A percentile compares a stretch with the other conserved stretches of the same genome.
Evolutionary conservation across 2,329 filamentous ascomycete genomes (phyloP).

Genomic region (Chaetomiaceae sp.): DNA sequence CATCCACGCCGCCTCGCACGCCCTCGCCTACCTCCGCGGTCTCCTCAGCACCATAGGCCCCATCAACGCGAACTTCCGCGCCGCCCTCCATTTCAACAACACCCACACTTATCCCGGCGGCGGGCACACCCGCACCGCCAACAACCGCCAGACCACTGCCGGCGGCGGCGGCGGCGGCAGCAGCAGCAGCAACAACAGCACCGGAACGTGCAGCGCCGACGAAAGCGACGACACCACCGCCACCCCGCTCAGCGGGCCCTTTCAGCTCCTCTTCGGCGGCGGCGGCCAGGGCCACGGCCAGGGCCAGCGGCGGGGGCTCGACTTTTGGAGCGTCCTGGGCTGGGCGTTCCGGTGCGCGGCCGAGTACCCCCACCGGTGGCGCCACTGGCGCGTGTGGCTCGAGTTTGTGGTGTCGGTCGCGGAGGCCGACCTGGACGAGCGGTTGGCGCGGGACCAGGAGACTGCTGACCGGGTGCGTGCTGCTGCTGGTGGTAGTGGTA

Average conservation of each 20-base stretch:
- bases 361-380: conserved; percentile 66
- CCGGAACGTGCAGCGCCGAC: no score
- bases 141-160: background rate
- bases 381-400: conserved; percentile 75
- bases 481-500: no score
- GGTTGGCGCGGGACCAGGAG: conserved; percentile 45
- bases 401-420: conserved; percentile 74
- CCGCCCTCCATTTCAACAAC: conserved; percentile 66
- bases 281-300: no score
- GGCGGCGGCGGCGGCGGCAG: background rate
- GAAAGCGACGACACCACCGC: conserved; percentile 33
- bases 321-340: conserved; percentile 85
- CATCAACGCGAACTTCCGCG: conserved; percentile 62
- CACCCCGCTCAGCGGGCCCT: conserved; percentile 38
- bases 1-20: conserved; percentile 58
- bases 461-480: background rate
- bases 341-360: conserved; percentile 93
- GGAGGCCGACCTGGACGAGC: conserved; percentile 63
- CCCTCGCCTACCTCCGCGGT: conserved; percentile 66
- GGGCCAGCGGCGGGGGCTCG: conserved; percentile 68
- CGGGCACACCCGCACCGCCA: background rate
- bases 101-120: no score
- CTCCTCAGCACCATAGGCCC: conserved; percentile 63
- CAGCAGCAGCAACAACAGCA: background rate
- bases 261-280: conserved; percentile 64